Evolutionary conservation across 169 alveolate genomes (phyloP).

Genomic region (Cryptosporidium sp.): DNA sequence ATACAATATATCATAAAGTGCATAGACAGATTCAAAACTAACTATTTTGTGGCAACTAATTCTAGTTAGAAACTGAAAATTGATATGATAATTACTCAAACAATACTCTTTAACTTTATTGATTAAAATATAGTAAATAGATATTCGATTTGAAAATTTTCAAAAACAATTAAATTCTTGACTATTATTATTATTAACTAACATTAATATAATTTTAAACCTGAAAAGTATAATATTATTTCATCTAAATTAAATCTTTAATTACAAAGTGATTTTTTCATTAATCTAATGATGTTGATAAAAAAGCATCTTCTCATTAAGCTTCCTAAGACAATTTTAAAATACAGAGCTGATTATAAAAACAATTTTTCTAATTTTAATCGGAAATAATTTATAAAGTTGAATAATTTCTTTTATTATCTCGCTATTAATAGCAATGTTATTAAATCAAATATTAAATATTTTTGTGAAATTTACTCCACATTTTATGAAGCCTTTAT

Average conservation of each 20-base stretch:
- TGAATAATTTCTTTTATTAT: constrained; percentile 11
- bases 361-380: background rate
- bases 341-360: background rate
- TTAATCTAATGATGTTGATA: background rate
- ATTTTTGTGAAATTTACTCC: background rate
- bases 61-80: background rate
- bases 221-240: constrained; percentile 1
- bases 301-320: constrained; percentile 9
- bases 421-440: background rate
- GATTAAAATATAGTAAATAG: background rate
- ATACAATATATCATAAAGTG: background rate
- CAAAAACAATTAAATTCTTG: constrained; percentile 13
- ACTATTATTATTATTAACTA: background rate
- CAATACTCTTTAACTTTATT: background rate
- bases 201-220: background rate
- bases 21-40: background rate
- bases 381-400: background rate
- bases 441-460: background rate
- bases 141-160: background rate
- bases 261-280: constrained; percentile 8
- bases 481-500: background rate
- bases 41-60: background rate
- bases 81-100: constrained; percentile 3
- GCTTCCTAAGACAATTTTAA: background rate
- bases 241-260: constrained; percentile 24